Percentiles rank a stretch among this genome's conserved stretches.
phyloP scores from a whole-genome alignment of 2,329 filamentous ascomycete genomes.

The Aspergillus sp. region DNA sequence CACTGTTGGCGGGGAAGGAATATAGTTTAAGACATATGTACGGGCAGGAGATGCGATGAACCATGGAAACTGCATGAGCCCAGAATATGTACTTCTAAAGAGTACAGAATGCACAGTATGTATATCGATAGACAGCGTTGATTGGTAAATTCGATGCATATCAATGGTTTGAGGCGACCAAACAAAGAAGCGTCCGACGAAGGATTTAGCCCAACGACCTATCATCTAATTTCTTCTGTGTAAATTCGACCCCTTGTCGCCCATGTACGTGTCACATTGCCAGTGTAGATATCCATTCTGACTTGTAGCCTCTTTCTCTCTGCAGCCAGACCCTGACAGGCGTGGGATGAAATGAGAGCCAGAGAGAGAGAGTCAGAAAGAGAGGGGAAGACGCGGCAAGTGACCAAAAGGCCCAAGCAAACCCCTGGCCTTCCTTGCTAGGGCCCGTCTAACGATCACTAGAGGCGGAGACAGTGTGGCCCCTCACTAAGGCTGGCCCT shows the following conservation, averaged over 20 bases:
- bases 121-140: background rate
- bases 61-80: background rate
- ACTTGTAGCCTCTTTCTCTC: no score
- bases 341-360: background rate
- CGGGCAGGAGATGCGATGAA: no score
- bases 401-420: constrained; percentile 4
- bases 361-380: background rate
- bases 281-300: background rate
- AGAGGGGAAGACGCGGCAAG: constrained; percentile 5
- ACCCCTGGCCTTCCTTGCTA: constrained; percentile 15
- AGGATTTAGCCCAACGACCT: no score
- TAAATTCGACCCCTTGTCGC: no score
- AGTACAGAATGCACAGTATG: background rate
- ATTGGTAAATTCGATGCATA: background rate
- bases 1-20: no score
- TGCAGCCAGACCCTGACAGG: constrained; percentile 1
- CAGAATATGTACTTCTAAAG: background rate
- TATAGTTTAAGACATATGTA: no score
- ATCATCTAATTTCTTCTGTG: no score
- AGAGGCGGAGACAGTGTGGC: constrained; percentile 17
- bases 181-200: no score
- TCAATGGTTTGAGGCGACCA: background rate
- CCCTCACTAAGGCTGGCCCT: constrained; percentile 17
- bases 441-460: constrained; percentile 18
- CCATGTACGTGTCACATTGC: background rate